A percentile compares a stretch with the other conserved stretches of the same genome.
Evolutionary conservation across 1,284 basidiomycete species (phyloP).

Genomic region (Tetrapyrgos nigripes): DNA sequence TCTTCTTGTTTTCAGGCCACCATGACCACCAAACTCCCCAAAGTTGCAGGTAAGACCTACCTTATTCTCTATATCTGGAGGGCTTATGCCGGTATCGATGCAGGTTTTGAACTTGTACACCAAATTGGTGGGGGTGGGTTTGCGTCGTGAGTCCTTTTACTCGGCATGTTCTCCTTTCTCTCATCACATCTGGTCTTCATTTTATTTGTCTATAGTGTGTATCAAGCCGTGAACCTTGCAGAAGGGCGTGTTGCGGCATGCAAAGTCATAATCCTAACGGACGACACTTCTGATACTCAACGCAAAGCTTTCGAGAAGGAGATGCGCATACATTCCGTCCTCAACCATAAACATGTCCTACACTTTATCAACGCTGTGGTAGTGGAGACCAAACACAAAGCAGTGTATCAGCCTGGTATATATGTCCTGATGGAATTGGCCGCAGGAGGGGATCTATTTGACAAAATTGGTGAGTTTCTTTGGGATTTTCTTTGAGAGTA

Average conservation of each 20-base stretch:
- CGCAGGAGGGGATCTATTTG: slow-evolving; percentile 94
- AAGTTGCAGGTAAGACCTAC: slow-evolving; percentile 39
- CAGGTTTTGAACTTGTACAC: slow-evolving; percentile 75
- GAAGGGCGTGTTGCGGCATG: slow-evolving; percentile 79
- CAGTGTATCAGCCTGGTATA: slow-evolving; percentile 74
- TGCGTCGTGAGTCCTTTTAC: slow-evolving; percentile 62
- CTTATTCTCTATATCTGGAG: neutral
- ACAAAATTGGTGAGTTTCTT: slow-evolving; percentile 84
- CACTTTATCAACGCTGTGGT: slow-evolving; percentile 84
- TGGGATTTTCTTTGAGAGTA: neutral
- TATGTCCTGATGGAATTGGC: slow-evolving; percentile 96
- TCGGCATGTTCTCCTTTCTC: neutral
- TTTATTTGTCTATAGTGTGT: slow-evolving; percentile 63
- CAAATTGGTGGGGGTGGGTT: slow-evolving; percentile 88
- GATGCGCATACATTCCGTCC: slow-evolving; percentile 86
- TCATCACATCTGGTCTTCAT: neutral
- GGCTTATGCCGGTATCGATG: neutral
- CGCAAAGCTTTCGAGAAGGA: slow-evolving; percentile 91
- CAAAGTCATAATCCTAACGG: slow-evolving; percentile 77
- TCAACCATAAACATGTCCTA: slow-evolving; percentile 87
- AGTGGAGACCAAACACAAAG: slow-evolving; percentile 70
- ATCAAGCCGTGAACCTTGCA: slow-evolving; percentile 76
- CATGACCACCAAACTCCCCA: slow-evolving; percentile 39
- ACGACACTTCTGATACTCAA: slow-evolving; percentile 63
- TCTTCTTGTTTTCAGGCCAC: neutral